Evolutionary conservation across 345 rosid genomes (phyloP).

Genomic region (Raphanus raphanistrum): DNA sequence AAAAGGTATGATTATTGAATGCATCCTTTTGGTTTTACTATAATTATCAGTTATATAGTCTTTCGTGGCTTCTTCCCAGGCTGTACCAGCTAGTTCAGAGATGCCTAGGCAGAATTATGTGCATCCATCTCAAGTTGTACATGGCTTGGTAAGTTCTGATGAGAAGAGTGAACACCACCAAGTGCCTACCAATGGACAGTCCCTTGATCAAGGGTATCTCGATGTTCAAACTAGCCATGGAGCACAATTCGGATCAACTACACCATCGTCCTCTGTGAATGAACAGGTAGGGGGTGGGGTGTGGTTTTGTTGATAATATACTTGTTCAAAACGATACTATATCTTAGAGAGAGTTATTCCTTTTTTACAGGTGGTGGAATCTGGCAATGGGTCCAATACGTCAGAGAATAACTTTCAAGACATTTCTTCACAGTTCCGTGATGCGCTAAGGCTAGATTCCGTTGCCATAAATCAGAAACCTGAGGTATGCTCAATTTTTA

Average conservation of each 20-base stretch:
- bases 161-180: conserved; percentile 61
- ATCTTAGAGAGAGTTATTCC: not conserved
- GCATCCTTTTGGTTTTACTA: not conserved
- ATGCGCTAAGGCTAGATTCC: conserved; percentile 51
- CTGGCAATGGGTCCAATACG: conserved; percentile 48
- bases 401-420: conserved; percentile 59
- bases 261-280: conserved; percentile 54
- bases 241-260: conserved; percentile 49
- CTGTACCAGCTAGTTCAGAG: conserved; percentile 51
- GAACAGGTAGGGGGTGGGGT: conserved; percentile 49
- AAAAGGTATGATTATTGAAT: conserved; percentile 48
- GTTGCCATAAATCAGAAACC: conserved; percentile 51
- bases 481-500: conserved; percentile 47
- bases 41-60: conserved; percentile 7
- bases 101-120: conserved; percentile 51
- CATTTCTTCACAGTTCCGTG: conserved; percentile 68
- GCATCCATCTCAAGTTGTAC: conserved; percentile 57
- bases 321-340: not conserved
- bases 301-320: not conserved
- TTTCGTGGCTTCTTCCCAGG: conserved; percentile 41
- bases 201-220: conserved; percentile 50
- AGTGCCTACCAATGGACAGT: conserved; percentile 56
- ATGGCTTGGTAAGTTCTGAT: conserved; percentile 50
- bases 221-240: conserved; percentile 56
- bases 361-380: conserved; percentile 55